Percentiles rank a stretch among this genome's conserved stretches.
These are phyloP conservation scores for Termitomyces sp. DNA, from an alignment of 768 basidiomycete species.

Conservation along the genomic window DNA sequence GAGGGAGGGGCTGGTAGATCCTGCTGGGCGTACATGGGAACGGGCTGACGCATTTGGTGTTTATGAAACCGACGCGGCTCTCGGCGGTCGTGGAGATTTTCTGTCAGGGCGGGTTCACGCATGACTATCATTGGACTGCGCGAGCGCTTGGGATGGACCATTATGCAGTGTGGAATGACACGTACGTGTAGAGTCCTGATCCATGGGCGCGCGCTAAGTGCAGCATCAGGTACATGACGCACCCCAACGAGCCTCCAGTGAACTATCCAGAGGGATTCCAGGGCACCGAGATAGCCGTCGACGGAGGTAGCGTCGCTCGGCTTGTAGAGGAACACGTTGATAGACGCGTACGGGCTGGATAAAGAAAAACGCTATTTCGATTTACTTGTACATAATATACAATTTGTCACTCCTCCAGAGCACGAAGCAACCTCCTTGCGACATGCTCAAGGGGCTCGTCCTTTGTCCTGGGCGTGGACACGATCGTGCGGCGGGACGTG, in stretches of 20 bases:
- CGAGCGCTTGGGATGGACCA: conserved; percentile 69
- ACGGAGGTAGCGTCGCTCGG: conserved; percentile 58
- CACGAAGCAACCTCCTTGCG: not conserved
- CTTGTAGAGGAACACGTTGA: conserved; percentile 66
- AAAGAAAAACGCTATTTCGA: too few relatives aligned
- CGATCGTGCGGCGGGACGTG: conserved; percentile 43
- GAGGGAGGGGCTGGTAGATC: too few relatives aligned
- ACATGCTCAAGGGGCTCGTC: not conserved
- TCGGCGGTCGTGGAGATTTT: conserved; percentile 86
- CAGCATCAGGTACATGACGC: conserved; percentile 28
- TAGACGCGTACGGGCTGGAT: not conserved
- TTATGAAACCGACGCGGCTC: conserved; percentile 73
- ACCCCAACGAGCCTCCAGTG: conserved; percentile 41
- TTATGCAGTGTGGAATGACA: conserved; percentile 80
- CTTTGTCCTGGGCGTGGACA: conserved; percentile 14
- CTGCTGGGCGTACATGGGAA: conserved; percentile 76
- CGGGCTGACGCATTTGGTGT: conserved; percentile 79
- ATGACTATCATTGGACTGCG: conserved; percentile 84
- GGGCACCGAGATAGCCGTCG: conserved; percentile 67
- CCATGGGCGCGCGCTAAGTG: conserved; percentile 10
- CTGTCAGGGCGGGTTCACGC: conserved; percentile 74
- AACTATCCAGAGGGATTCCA: conserved; percentile 86
- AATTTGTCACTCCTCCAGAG: too few relatives aligned
- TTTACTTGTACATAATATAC: too few relatives aligned
- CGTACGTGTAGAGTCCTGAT: conserved; percentile 31